Base-by-base conservation (phyloP, 192 early-diverging fungal species). In the Cladochytrium replicatum region DNA sequence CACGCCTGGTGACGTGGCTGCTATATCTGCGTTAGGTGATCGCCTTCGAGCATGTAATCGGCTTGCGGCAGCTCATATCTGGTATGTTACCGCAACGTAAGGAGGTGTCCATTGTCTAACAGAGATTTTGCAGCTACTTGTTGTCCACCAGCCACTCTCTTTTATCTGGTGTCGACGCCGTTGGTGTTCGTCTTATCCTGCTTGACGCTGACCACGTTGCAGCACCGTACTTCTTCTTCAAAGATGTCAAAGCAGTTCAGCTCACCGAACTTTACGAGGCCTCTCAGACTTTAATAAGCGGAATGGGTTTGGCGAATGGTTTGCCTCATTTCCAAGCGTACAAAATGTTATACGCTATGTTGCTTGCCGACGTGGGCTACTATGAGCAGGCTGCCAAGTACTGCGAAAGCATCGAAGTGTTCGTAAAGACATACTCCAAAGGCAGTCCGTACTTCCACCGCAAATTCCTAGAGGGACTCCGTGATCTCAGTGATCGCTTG, bases 291-390 rank as follows among this genome's bases (percentile, higher is more conserved):
- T 58, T 78, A 17, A 61, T 59, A 22, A 34, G 60, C 66, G 21
- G 62, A 49, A 32, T 43, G 23, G 68, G 66, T 21, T 23, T 57
- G 21, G 60, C 75, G 15, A 71, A 75, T 13, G 56, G 63, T 17
- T 43, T 99, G n/a, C 87, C 89, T n/a, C 85, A 86, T 52, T 60
- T 99, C 38, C 91, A 95, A 54, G 78, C 79, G 0, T 91, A 91
- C 77, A 96, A 96, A 55, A 66, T 99, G 4, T 47, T 65, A 24
- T 76, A 87, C 53, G 87, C 88, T 11, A 83, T 78, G 74, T 79
- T 81, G 61, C 70, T 99, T 5, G 74, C 77, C 6, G 93, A 95
- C 41, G 67, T 78, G 41, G 90, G 95, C 3, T 73, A 80, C 52
- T 55, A 75, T 2, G 74, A 77, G 29, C 72, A 82, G 43, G 87